Base-by-base conservation (phyloP, 495 filamentous ascomycete genomes). In the Massariosphaeria phaeospora region DNA sequence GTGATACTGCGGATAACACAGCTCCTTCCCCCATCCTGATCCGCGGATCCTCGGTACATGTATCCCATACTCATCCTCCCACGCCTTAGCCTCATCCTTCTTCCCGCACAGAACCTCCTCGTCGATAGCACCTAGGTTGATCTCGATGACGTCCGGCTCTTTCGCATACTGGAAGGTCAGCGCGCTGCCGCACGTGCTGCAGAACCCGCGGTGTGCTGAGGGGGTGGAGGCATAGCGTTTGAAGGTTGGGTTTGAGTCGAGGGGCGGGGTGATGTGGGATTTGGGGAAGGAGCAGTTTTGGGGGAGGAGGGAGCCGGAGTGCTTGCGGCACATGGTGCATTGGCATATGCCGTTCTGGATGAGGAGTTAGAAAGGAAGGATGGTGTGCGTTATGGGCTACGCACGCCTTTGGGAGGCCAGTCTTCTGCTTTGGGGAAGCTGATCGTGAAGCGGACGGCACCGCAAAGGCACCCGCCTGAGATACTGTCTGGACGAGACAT, bases 301-400 rank as follows among this genome's bases (percentile, higher is more conserved):
- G 17, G 64, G 57, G 20, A 73, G 41, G 7, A 76, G 55, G 11
- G 58, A 46, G 11, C 72, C 73, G 17, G 56, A 64, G 45, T 63
- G 59, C 46, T 74, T 74, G 21, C 72, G 64, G 57, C 73, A 75
- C 64, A 71, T 70, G 30, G 71, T 73, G 61, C 73, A 74, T 61
- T 74, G 71, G 62, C 72, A 76, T 10, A 60, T 71, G 35, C 59
- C 59, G 25, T 59, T 57, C 61, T 63, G 12, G 15, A 26, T 30
- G 39, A 21, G n/a, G 13, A 20, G 39, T 42, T 25, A 42, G 39
- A 12, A 21, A 18, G 17, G 12, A 11, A 9, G 15, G 13, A 10
- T 3, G 6, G 13, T 21, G 39, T 3, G 17, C 17, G n/a, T 8
- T 21, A 7, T 8, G 25, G 21, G 30, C 23, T 17, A n/a, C 46